Percentiles rank a stretch among this genome's conserved stretches.
phyloP scores from a whole-genome alignment of 2,329 filamentous ascomycete genomes.

The Colletotrichum tanaceti region DNA sequence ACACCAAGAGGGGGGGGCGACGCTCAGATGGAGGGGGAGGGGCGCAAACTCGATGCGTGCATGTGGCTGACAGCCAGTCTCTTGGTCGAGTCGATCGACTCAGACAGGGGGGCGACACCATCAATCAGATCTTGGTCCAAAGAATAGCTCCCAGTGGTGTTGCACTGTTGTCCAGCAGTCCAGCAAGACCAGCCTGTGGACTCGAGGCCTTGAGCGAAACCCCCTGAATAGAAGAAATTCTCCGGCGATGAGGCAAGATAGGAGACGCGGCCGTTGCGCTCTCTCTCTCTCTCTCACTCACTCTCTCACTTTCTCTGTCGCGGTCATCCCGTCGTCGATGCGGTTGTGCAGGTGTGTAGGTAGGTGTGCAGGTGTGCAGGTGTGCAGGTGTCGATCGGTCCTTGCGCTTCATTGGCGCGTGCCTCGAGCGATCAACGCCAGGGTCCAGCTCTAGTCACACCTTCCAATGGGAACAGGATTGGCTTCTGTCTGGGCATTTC shows the following conservation, averaged over 20 bases:
- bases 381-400: not conserved
- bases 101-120: conserved; percentile 28
- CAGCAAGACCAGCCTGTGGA: too few relatives aligned
- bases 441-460: conserved; percentile 11
- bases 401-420: conserved; percentile 18
- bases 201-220: not conserved
- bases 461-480: conserved; percentile 6
- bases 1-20: not conserved
- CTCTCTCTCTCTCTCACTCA: too few relatives aligned
- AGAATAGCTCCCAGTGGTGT: conserved; percentile 7
- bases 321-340: not conserved
- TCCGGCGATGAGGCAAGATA: not conserved
- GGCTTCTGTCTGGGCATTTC: not conserved
- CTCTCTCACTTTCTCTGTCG: too few relatives aligned
- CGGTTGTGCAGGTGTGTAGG: not conserved
- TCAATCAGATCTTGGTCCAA: conserved; percentile 26
- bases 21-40: conserved; percentile 11
- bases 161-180: too few relatives aligned
- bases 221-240: not conserved
- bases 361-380: too few relatives aligned
- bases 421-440: conserved; percentile 25
- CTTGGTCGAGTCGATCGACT: conserved; percentile 29
- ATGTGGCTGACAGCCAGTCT: conserved; percentile 30
- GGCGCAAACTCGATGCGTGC: conserved; percentile 14
- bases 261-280: conserved; percentile 7